Base-by-base conservation (phyloP, 2,329 filamentous ascomycete genomes). In the Coleophoma crateriformis region DNA sequence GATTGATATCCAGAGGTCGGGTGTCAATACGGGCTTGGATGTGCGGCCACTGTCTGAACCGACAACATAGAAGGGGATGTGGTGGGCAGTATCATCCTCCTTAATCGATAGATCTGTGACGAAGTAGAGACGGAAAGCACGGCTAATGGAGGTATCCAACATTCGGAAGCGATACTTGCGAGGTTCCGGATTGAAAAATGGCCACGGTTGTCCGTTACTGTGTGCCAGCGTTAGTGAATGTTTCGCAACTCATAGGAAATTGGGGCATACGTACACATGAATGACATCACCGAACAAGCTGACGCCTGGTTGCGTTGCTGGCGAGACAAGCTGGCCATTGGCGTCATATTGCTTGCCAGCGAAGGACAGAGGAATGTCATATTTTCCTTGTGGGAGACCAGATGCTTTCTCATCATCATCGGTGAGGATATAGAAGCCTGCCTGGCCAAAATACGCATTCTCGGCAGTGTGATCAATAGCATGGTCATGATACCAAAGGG, bases 131-230 rank as follows among this genome's bases (percentile, higher is more conserved):
- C 27, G 27, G 27, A 27, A 27, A 27, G 27, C 6, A 27, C 27
- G 27, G 27, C 27, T 27, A 4, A 27, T 27, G 8, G 27, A 27
- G 27, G 72, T 71, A 60, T 81, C 72, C 27, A 79, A 69, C 47
- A 81, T 58, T 3, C 79, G 68, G 53, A 82, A 71, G 14, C 77
- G 74, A 61, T 82, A 82, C 61, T 80, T 81, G 58, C 78, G 73
- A 7, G 78, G 78, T 63, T 82, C 73, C 3, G 81, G 78, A 17
- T 71, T 68, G 7, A 79, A 54, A 54, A 69, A 81, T 3, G 79
- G 79, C 78, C 78, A 82, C 3, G 78, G 78, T 52, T 77, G 72
- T 2, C 75, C 74, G 54, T 81, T 81, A 3, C 15, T 38, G 7
- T 7, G 7, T 38, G 13, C 3, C 7, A 7, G 11, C 27, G 27